phyloP scores from a whole-genome alignment of 305 asterid genomes.

The Lippia alba region DNA sequence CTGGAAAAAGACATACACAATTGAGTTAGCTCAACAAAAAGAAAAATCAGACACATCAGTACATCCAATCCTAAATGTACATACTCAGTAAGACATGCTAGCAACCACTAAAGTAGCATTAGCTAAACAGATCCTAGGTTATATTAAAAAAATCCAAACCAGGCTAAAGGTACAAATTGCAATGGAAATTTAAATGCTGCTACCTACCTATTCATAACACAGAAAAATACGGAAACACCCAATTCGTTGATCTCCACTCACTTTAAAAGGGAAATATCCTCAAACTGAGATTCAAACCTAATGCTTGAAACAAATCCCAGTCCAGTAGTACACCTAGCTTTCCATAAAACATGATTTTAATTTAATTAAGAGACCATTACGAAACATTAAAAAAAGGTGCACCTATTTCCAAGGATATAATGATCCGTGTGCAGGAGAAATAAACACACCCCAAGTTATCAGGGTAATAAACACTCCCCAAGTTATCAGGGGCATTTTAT shows the following conservation, averaged over 20 bases:
- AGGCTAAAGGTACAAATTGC: not conserved
- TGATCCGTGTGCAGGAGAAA: not conserved
- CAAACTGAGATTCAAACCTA: not conserved
- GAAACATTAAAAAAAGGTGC: not conserved
- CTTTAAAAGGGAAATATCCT: not conserved
- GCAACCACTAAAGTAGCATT: not conserved
- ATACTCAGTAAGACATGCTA: not conserved
- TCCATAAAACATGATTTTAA: not conserved
- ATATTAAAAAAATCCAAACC: not conserved
- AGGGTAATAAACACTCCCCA: not conserved
- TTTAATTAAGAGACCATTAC: not conserved
- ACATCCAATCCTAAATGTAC: not conserved
- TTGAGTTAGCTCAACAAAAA: constrained; percentile 19
- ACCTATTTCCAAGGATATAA: not conserved
- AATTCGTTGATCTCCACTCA: not conserved
- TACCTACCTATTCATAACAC: not conserved
- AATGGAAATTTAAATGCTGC: not conserved
- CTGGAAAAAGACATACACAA: constrained; percentile 6
- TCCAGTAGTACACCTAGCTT: not conserved
- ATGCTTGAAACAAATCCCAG: not conserved
- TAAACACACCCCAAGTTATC: not conserved
- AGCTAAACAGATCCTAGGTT: not conserved
- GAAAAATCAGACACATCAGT: not conserved
- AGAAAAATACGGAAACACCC: no score
- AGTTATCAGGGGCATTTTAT: not conserved